Evolutionary conservation across 2,329 filamentous ascomycete species (phyloP).

Genomic region (Nothophaeocryptopus gaeumannii): DNA sequence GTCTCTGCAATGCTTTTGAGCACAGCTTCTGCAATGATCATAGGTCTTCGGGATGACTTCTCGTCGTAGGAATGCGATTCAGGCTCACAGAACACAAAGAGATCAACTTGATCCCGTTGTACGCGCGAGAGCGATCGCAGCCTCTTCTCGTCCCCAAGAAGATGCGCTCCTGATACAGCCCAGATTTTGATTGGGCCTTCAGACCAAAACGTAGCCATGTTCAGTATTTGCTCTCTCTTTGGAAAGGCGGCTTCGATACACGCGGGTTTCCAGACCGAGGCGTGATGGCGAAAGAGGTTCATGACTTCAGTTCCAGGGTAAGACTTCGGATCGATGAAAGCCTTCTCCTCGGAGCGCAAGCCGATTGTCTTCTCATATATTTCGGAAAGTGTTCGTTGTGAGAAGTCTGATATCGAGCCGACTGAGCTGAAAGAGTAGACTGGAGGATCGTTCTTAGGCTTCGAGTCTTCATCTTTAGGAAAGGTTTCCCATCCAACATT

Average conservation of each 20-base stretch:
- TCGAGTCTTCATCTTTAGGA: neutral
- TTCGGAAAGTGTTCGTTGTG: conserved; percentile 10
- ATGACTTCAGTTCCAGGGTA: neutral
- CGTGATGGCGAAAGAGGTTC: neutral
- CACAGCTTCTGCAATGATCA: conserved; percentile 34
- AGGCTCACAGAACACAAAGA: conserved; percentile 20
- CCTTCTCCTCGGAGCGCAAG: neutral
- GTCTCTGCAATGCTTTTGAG: neutral
- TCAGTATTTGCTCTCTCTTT: neutral
- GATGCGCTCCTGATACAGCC: neutral
- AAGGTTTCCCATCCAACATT: conserved; percentile 43
- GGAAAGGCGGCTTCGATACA: conserved; percentile 4
- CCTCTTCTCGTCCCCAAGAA: conserved; percentile 3
- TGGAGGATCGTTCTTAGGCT: neutral
- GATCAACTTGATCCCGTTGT: conserved; percentile 12
- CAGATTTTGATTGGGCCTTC: neutral
- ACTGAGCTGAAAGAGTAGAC: conserved; percentile 5
- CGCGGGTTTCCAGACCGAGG: neutral
- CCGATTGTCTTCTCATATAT: neutral
- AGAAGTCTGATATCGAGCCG: conserved; percentile 2
- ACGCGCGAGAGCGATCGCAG: neutral
- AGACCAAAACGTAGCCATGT: conserved; percentile 5
- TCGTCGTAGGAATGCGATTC: conserved; percentile 2
- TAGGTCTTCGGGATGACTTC: neutral
- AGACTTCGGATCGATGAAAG: neutral